Conservation (phyloP, 2,329 filamentous ascomycete species). For the Teratosphaeria zuluensis region DNA sequence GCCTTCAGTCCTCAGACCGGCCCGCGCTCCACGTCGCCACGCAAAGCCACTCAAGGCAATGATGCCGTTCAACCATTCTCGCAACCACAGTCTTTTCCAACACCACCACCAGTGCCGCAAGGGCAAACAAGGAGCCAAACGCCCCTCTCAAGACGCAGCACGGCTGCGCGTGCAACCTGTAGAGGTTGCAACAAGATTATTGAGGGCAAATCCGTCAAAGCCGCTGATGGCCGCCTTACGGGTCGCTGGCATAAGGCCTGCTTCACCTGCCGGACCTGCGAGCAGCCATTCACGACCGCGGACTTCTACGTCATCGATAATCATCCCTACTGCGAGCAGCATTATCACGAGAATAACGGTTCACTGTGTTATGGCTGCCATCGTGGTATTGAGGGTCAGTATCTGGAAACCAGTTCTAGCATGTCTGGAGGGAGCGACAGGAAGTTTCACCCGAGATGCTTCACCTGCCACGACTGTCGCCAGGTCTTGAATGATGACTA, state of each 20-base stretch:
- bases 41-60: not conserved
- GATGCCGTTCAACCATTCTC: not conserved
- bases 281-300: conserved; percentile 68
- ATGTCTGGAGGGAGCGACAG: conserved; percentile 35
- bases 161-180: conserved; percentile 58
- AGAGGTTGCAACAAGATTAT: conserved; percentile 73
- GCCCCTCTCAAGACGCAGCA: conserved; percentile 30
- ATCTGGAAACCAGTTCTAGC: conserved; percentile 58
- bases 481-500: conserved; percentile 71
- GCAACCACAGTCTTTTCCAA: conserved; percentile 5
- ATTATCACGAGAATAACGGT: conserved; percentile 87
- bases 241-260: conserved; percentile 92
- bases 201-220: conserved; percentile 84
- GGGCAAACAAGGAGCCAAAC: conserved; percentile 1
- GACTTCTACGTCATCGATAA: conserved; percentile 90
- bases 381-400: conserved; percentile 84
- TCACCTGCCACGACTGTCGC: conserved; percentile 73
- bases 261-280: conserved; percentile 83
- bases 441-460: conserved; percentile 82
- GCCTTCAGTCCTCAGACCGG: not conserved
- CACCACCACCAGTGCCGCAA: conserved; percentile 12
- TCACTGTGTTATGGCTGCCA: conserved; percentile 75
- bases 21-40: not conserved
- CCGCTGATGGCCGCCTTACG: conserved; percentile 81
- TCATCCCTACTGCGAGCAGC: conserved; percentile 77